Base-by-base conservation (phyloP, 1,139 yeast species). In the Pichia sp. region DNA sequence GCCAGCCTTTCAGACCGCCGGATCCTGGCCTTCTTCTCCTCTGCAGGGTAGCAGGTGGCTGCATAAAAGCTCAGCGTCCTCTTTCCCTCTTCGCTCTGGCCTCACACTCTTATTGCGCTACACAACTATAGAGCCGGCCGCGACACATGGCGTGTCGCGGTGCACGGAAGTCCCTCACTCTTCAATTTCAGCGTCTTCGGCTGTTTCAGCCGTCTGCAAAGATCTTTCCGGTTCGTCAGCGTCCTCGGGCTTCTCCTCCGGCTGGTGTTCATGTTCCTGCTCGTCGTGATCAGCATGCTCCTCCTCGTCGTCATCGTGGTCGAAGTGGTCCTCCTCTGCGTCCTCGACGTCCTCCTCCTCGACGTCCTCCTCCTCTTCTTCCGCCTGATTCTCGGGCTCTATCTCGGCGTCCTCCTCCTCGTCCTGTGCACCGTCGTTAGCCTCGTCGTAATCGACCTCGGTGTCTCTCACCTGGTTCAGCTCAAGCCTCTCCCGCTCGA, bases 401-500 rank as follows among this genome's bases (percentile, higher is more conserved):
- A n/a, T n/a, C 10, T 49, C 53, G 1, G 45, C 54, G 20, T 52
- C 55, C 5, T 20, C 24, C 24, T 20, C 24, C 3, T 20, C 24
- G 24, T 20, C 24, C 24, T 20, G 24, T 20, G 24, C 24, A 20
- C 24, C 24, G 24, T 20, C 24, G 24, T 20, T 20, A 20, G 24
- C 3, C 24, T 16, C 40, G 7, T 36, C 40, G 40, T 36, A 36
- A 16, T 36, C 40, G 16, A 9, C 7, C n/a, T 36, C 40, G 16
- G 3, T 10, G 40, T 36, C 40, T 36, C 40, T 36, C 40, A 36
- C 40, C 16, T 36, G 40, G 20, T 54, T 50, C 6, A 41, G n/a
- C 50, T 47, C 49, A 10, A 38, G 49, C 16, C 49, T 50, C 8
- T 47, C 58, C 27, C 33, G 57, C 20, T 48, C 61, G 17, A 49